Evolutionary conservation across 169 alveolate genomes (phyloP), one percentile per base, ranked within the genome.

Genomic region (Cryptosporidium parvum): DNA sequence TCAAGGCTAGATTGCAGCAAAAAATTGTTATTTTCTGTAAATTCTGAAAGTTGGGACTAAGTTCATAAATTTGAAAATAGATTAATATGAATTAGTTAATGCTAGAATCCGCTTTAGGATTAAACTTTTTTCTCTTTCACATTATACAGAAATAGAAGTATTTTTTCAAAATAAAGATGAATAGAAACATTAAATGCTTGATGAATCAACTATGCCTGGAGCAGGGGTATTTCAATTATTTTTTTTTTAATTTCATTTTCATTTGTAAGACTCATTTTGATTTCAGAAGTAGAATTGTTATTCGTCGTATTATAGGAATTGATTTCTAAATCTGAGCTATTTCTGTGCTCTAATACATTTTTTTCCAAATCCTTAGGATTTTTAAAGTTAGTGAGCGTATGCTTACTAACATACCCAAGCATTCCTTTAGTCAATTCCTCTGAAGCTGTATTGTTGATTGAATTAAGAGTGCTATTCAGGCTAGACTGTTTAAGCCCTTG

Each of bases 351-450:
- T 12, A 16, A 48, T 48, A 48, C 23, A 48, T 14, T 48, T 10
- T 45, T 14, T 48, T 16, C 56, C 56, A 48, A 14, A 14, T 14
- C 18, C 0, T 12, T 48, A 14, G 56, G 23, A 21, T 10, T 5
- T 48, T 48, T 48, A 48, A 48, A 48, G 56, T 48, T 5, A 14
- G 0, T 3, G 21, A 48, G 56, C 23, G 39, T 26, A 59, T 65
- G 23, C 31, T 65, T 65, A 65, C 1, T 33, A n/a, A 7, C 48
- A 65, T 33, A 65, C 29, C 72, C 72, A 65, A 65, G 72, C 51
- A 65, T 26, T 14, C 72, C 72, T 33, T 33, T 65, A 35, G 23
- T 0, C 33, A 65, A 5, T 16, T 65, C 51, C 2, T 31, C 72
- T 10, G 72, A 18, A 10, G 33, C 18, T 65, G 31, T 31, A 65